Evolutionary conservation across 2,329 filamentous ascomycete genomes (phyloP), one percentile per base, ranked within the genome.

Genomic region (Pseudogymnoascus verrucosus): DNA sequence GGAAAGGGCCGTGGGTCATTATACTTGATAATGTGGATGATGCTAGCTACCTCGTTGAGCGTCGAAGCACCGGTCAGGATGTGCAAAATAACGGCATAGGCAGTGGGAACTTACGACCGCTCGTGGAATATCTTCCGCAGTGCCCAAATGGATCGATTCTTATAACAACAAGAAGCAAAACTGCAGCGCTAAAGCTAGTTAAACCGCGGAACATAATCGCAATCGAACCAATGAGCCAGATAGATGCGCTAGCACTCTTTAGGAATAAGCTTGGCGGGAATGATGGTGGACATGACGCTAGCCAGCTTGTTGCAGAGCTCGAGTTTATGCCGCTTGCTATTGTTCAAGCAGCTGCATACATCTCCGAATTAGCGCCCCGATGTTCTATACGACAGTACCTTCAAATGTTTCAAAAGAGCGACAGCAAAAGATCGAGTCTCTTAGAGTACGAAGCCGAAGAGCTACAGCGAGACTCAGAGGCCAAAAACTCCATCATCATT

Each of bases 1-100:
- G 61, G 37, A 68, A 69, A 1, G 66, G 66, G 26, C 44, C 62
- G 63, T 78, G 75, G 76, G 14, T 73, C 12, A 67, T 77, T 31
- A 66, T 78, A 54, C 68, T 78, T 19, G 75, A 78, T 42, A 76
- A 73, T 64, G 74, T 72, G 42, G 75, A 77, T 64, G 68, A 77
- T 66, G 11, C 21, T 21, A 21, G 21, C 21, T 21, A 21, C 21
- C 21, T 21, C 21, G 21, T 21, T 21, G 21, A 21, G 21, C 21
- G 21, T 4, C 21, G 2, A 21, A 21, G 21, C 21, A 21, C 21
- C 3, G 21, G 21, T 21, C 21, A 21, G 21, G 21, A 21, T 21
- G 21, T 21, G 21, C 21, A 21, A 21, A 21, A 3, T 3, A 21
- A 4, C 21, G 3, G 21, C 21, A 21, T 21, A 21, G 21, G 3